Conservation (phyloP, 2,329 filamentous ascomycete genomes). For the Cryphonectria carpinicola region DNA sequence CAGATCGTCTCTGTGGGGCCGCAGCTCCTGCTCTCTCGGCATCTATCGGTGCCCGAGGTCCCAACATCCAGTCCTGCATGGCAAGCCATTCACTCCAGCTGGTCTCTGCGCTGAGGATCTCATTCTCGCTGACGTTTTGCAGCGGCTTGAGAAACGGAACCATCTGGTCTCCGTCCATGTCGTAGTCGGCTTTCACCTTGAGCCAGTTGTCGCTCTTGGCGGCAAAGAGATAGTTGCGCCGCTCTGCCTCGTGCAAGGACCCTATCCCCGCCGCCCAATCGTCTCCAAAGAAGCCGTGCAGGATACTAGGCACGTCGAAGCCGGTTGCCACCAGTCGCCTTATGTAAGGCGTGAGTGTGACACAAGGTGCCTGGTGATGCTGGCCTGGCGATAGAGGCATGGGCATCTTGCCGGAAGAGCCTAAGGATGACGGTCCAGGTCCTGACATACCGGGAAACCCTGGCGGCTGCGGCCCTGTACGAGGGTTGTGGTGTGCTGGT, state of each 20-base stretch:
- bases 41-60: constrained; percentile 68
- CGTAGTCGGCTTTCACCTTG: constrained; percentile 86
- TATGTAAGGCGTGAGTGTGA: constrained; percentile 86
- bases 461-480: constrained; percentile 38
- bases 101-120: constrained; percentile 81
- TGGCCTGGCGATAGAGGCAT: constrained; percentile 25
- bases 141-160: constrained; percentile 87
- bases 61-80: constrained; percentile 99
- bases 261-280: constrained; percentile 84
- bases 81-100: constrained; percentile 94
- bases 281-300: constrained; percentile 97
- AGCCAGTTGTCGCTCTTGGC: constrained; percentile 92
- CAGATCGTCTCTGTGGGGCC: constrained; percentile 2
- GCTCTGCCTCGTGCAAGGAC: constrained; percentile 82
- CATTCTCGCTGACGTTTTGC: constrained; percentile 74
- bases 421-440: constrained; percentile 24
- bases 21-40: constrained; percentile 26
- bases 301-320: constrained; percentile 82
- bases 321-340: constrained; percentile 88
- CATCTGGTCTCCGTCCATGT: constrained; percentile 80
- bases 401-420: constrained; percentile 16
- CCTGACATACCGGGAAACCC: constrained; percentile 35
- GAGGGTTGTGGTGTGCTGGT: constrained; percentile 36
- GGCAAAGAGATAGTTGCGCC: constrained; percentile 92
- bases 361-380: constrained; percentile 37